Evolutionary conservation across 2,329 filamentous ascomycete species (phyloP).

Genomic region (Plenodomus biglobosus): DNA sequence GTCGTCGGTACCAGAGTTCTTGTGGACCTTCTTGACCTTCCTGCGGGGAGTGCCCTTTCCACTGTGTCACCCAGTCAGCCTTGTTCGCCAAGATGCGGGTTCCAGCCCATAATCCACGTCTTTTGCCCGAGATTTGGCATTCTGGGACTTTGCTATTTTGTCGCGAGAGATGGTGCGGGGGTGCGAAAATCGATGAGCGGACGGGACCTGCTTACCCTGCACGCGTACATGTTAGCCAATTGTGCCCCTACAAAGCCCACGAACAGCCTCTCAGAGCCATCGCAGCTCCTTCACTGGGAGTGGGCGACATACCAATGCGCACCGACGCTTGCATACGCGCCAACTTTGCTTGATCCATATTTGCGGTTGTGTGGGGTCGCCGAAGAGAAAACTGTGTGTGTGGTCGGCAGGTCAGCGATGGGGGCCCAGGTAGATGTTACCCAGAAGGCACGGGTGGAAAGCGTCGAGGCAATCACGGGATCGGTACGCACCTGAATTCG

Average conservation of each 20-base stretch:
- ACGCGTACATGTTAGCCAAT: conserved; percentile 23
- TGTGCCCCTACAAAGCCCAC: conserved; percentile 13
- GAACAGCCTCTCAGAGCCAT: background rate
- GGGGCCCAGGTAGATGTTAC: conserved; percentile 7
- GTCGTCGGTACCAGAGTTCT: conserved; percentile 91
- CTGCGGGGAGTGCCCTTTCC: conserved; percentile 98
- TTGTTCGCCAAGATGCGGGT: conserved; percentile 3
- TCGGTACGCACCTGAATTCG: conserved; percentile 29
- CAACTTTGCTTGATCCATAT: conserved; percentile 51
- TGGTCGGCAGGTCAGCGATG: conserved; percentile 18
- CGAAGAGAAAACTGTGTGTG: conserved; percentile 19
- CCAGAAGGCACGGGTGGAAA: conserved; percentile 5
- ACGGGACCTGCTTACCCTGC: conserved; percentile 37
- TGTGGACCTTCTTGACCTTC: conserved; percentile 98
- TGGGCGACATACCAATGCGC: conserved; percentile 47
- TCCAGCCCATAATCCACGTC: background rate
- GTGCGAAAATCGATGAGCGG: conserved; percentile 20
- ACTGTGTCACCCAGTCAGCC: conserved; percentile 52
- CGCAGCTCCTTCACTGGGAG: background rate
- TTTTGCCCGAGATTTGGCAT: background rate
- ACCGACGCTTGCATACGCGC: conserved; percentile 49
- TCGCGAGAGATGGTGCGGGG: conserved; percentile 17
- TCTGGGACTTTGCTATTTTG: conserved; percentile 7
- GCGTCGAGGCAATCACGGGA: conserved; percentile 9
- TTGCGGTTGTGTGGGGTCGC: conserved; percentile 39